Base-by-base conservation (phyloP, 495 filamentous ascomycete species). In the Xylaria castorea region DNA sequence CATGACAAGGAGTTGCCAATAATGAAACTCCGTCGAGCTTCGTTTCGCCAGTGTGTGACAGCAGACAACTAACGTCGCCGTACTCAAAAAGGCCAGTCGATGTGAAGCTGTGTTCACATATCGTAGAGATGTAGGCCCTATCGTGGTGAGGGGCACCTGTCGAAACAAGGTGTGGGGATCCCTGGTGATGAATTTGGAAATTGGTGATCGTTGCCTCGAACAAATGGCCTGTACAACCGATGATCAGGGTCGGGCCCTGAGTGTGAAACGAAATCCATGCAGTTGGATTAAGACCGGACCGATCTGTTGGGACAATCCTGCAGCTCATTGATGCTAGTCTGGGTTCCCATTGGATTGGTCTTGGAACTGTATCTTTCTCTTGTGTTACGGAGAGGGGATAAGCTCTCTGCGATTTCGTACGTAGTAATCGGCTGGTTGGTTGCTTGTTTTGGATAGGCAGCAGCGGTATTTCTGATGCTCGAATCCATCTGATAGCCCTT, bases 171-270 rank as follows among this genome's bases (percentile, higher is more conserved):
- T 60, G 66, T 61, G 61, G 51, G n/a, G n/a, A 46, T 66, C 64
- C 64, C 20, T 69, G 8, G 40, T 18, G 42, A 50, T 62, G 42
- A 70, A 70, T 70, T 22, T 62, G 55, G 68, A 48, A 62, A 61
- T 22, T 38, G 68, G 22, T 61, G 44, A 70, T 70, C 55, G 57
- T 70, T 70, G 40, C 68, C 55, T 34, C 55, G 40, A 62, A 6
- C 57, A 36, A 48, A 48, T 38, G 34, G 30, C 22, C 22, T 32
- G 53, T 69, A 68, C 66, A 27, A 68, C 67, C 51, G 53, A 48
- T 20, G 53, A 69, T 69, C 67, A 69, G 53, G 67, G 40, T 25
- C 27, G 44, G 38, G 1, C 67, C 40, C 22, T 16, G 53, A 48
- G 53, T 25, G 40, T 34, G 27, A 12, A 25, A 20, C 32, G 5